Evolutionary conservation across 768 basidiomycete genomes (phyloP).

Genomic region (Suillus placidus): DNA sequence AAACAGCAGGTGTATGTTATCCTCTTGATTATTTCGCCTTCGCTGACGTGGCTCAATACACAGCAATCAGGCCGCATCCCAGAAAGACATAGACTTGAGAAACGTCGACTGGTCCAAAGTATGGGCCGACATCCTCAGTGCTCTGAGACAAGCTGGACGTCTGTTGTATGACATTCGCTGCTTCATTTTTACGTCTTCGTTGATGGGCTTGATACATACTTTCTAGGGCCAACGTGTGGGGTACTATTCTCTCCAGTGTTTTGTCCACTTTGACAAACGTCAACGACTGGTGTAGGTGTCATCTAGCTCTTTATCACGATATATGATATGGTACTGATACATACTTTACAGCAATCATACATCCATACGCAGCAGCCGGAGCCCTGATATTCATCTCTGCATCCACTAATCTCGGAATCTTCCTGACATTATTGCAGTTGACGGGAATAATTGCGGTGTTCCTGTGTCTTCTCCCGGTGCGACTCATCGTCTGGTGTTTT

Average conservation of each 20-base stretch:
- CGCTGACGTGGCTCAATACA: not conserved
- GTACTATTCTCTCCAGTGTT: not conserved
- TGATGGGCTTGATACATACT: not conserved
- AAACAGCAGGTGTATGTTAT: not conserved
- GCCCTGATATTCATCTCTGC: not conserved
- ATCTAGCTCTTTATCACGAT: not conserved
- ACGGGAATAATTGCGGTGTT: not conserved
- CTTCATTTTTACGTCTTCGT: not conserved
- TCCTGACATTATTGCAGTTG: not conserved
- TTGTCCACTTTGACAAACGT: not conserved
- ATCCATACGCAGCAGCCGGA: not conserved
- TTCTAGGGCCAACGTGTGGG: not conserved
- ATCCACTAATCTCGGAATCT: not conserved
- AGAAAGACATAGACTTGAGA: not conserved
- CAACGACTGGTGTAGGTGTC: not conserved
- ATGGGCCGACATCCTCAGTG: not conserved
- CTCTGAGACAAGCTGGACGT: not conserved
- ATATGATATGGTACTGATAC: not conserved
- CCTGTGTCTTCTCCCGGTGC: not conserved
- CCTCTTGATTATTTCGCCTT: not conserved
- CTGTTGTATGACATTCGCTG: not conserved
- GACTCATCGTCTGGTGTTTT: not conserved
- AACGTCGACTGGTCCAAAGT: not conserved
- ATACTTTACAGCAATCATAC: not conserved
- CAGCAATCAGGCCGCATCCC: not conserved